These are phyloP conservation scores for Jatropha multifida DNA, from an alignment of 441 rosid species.

Conservation along the genomic window DNA sequence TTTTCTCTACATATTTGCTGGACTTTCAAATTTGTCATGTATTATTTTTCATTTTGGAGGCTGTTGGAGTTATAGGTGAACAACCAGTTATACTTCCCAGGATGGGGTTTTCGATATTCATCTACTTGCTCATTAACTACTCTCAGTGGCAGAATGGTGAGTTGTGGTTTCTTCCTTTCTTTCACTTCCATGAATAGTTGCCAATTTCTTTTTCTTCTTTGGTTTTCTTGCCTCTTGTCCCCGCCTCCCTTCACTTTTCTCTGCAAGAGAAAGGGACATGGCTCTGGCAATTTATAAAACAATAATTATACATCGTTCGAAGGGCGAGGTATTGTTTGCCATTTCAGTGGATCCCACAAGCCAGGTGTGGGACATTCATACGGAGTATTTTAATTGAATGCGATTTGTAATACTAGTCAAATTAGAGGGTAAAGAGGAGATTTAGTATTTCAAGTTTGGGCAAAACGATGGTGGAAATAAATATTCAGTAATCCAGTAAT, in stretches of 20 bases:
- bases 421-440: too few species aligned
- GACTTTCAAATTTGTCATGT: not conserved
- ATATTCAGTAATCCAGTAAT: too few species aligned
- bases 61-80: constrained; percentile 75
- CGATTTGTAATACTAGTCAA: too few species aligned
- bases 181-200: not conserved
- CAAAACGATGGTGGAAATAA: too few species aligned
- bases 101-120: constrained; percentile 69
- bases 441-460: too few species aligned
- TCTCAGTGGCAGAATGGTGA: constrained; percentile 69
- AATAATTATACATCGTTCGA: too few species aligned
- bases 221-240: not conserved
- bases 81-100: constrained; percentile 74
- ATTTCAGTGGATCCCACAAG: too few species aligned
- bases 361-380: too few species aligned
- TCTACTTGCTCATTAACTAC: constrained; percentile 71
- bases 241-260: too few species aligned
- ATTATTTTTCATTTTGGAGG: constrained; percentile 34
- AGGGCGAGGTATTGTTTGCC: too few species aligned
- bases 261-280: too few species aligned
- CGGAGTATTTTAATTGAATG: too few species aligned
- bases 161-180: constrained; percentile 21
- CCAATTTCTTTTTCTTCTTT: not conserved
- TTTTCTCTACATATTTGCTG: not conserved
- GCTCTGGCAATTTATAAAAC: not conserved